Evolutionary conservation across 768 basidiomycete species (phyloP).

Genomic region (Tulasnella sp.): DNA sequence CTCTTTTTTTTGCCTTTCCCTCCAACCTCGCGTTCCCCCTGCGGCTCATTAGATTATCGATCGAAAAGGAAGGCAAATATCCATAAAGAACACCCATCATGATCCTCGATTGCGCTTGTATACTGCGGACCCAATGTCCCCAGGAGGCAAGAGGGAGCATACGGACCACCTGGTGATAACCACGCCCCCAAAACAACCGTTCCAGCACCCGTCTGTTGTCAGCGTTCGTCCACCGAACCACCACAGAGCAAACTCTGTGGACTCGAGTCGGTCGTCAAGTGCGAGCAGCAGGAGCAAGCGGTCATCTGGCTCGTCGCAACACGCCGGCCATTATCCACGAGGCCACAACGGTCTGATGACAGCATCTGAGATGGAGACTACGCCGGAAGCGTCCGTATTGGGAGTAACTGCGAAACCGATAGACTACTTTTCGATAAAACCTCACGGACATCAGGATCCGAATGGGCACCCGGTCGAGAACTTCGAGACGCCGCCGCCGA

Average conservation of each 20-base stretch:
- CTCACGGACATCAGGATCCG: background rate
- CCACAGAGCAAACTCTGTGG: background rate
- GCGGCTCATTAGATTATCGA: conserved; percentile 1
- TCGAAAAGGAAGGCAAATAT: conserved; percentile 9
- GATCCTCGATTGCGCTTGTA: conserved; percentile 5
- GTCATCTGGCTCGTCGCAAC: background rate
- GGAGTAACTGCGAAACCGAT: background rate
- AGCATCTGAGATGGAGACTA: conserved; percentile 4
- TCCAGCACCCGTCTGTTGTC: conserved; percentile 3
- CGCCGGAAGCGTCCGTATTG: background rate
- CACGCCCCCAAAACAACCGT: background rate
- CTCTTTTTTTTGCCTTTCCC: background rate
- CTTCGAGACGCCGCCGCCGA: background rate
- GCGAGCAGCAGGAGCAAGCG: background rate
- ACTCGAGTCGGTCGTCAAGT: background rate
- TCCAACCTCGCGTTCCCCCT: background rate
- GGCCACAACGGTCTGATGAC: background rate
- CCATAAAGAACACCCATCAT: background rate
- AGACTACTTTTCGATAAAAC: background rate
- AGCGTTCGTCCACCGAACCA: background rate
- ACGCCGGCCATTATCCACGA: background rate
- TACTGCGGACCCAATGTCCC: background rate
- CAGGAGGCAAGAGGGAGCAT: background rate
- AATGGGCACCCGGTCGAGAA: background rate
- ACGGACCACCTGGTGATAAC: conserved; percentile 7